Evolutionary conservation across 2,329 filamentous ascomycete species (phyloP).

Genomic region (Thelonectria olida): DNA sequence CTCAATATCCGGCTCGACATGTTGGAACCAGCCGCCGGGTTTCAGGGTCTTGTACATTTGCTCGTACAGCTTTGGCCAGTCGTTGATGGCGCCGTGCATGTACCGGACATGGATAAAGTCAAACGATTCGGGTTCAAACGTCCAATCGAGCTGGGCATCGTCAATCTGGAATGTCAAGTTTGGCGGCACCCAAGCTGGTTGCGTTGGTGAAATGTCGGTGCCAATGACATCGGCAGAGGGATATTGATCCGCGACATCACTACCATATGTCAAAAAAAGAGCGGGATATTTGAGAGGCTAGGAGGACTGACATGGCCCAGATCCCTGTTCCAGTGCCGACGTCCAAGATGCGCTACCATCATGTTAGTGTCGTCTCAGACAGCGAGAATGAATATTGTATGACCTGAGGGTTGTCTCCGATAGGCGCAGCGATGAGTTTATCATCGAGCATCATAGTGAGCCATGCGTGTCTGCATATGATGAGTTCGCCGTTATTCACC

Average conservation of each 20-base stretch:
- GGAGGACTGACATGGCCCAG: background rate
- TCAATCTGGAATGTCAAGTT: too few relatives aligned
- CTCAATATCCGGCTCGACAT: too few relatives aligned
- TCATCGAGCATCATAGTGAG: conserved; percentile 17
- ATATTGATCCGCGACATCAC: conserved; percentile 4
- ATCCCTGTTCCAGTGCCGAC: background rate
- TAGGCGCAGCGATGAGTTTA: conserved; percentile 7
- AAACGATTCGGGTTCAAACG: too few relatives aligned
- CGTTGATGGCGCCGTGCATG: too few relatives aligned
- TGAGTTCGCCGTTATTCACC: background rate
- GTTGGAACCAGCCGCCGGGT: too few relatives aligned
- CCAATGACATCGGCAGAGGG: background rate
- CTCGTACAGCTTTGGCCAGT: too few relatives aligned
- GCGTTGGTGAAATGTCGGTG: background rate
- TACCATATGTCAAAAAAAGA: background rate
- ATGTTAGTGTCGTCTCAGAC: background rate
- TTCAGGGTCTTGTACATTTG: too few relatives aligned
- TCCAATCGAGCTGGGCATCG: too few relatives aligned
- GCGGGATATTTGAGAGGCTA: background rate
- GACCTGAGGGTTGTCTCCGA: conserved; percentile 13
- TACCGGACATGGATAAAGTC: too few relatives aligned
- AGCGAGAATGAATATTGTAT: too few relatives aligned
- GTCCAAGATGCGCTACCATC: background rate
- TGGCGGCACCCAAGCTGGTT: background rate
- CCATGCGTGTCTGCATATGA: conserved; percentile 7